Conservation (phyloP, 768 basidiomycete genomes). For the Hypsizygus marmoreus region DNA sequence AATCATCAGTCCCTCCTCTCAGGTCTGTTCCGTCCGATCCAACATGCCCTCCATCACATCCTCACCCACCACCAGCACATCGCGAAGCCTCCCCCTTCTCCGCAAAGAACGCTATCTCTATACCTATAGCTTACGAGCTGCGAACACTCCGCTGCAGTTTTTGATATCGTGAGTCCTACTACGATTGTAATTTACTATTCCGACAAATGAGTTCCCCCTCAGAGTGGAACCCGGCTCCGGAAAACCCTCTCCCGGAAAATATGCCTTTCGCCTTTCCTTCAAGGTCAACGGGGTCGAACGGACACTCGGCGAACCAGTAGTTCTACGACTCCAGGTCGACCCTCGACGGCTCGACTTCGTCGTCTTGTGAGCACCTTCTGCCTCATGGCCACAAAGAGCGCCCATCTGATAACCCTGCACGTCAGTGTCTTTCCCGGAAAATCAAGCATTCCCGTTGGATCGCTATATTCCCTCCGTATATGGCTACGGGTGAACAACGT, state of each 20-base stretch:
- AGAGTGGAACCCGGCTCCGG: conserved; percentile 50
- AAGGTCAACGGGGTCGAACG: conserved; percentile 59
- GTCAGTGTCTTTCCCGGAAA: conserved; percentile 63
- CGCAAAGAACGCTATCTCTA: conserved; percentile 51
- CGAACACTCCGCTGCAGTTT: conserved; percentile 47
- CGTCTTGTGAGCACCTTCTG: conserved; percentile 52
- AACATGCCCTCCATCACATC: not conserved
- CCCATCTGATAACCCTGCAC: conserved; percentile 6
- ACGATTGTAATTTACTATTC: not conserved
- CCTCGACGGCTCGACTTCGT: conserved; percentile 58
- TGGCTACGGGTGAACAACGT: conserved; percentile 62
- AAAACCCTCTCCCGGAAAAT: conserved; percentile 44
- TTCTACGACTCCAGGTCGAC: conserved; percentile 50
- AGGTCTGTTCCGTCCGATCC: conserved; percentile 15
- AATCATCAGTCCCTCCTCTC: conserved; percentile 17
- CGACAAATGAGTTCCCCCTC: conserved; percentile 5
- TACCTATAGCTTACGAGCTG: conserved; percentile 49
- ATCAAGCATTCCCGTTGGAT: conserved; percentile 51
- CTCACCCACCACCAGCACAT: conserved; percentile 8
- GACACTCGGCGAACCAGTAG: conserved; percentile 47
- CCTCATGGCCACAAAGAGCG: not conserved
- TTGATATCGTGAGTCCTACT: conserved; percentile 48
- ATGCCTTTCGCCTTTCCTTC: conserved; percentile 55
- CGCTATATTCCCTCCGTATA: conserved; percentile 58
- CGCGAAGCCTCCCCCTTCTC: conserved; percentile 17